Percentiles rank a stretch among this genome's conserved stretches.
Conservation (phyloP, 129 eudicot species). For the Helianthus tuberosus region DNA sequence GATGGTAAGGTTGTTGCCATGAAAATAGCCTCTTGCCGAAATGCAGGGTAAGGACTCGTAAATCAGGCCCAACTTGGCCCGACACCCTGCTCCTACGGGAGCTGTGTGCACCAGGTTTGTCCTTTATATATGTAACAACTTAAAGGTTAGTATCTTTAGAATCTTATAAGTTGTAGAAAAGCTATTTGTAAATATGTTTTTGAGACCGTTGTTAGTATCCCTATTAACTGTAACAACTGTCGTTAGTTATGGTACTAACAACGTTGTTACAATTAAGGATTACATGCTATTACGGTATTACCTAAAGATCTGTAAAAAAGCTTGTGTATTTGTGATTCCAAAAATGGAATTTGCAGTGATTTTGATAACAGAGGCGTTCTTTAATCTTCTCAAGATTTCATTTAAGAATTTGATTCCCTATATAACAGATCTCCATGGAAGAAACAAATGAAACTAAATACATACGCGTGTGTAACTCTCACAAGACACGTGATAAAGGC, state of each 20-base stretch:
- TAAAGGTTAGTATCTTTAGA: background rate
- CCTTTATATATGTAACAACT: background rate
- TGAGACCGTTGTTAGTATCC: background rate
- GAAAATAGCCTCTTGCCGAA: no score
- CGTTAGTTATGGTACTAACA: background rate
- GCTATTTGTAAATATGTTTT: background rate
- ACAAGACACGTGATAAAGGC: slow-evolving; percentile 27
- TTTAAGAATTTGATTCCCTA: slow-evolving; percentile 43
- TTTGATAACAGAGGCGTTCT: slow-evolving; percentile 7
- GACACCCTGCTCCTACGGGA: no score
- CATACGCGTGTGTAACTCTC: slow-evolving; percentile 37
- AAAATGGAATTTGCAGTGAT: background rate
- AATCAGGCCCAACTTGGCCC: no score
- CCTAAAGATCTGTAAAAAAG: background rate
- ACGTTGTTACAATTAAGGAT: background rate
- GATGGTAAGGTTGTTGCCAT: no score
- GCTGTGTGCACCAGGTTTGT: no score
- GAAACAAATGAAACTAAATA: slow-evolving; percentile 47
- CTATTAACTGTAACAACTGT: slow-evolving; percentile 4
- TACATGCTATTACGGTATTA: background rate
- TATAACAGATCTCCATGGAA: slow-evolving; percentile 47
- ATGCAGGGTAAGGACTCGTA: no score
- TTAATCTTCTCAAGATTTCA: slow-evolving; percentile 27
- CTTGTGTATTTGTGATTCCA: background rate
- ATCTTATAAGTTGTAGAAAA: background rate